These are phyloP conservation scores for Candida tammaniensis DNA, from an alignment of 805 yeast genomes.

Conservation along the genomic window DNA sequence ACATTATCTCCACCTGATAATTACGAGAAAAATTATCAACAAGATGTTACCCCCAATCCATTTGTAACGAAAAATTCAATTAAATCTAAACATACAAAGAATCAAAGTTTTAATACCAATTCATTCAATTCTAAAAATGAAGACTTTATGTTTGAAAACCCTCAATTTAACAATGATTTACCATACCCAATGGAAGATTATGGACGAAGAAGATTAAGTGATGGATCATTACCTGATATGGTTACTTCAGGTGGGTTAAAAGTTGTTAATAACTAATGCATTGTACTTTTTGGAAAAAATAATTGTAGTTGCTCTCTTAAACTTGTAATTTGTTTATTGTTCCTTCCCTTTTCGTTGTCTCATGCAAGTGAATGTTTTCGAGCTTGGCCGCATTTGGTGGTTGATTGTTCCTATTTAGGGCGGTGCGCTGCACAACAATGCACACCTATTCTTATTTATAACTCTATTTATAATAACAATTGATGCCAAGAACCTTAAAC, in stretches of 20 bases:
- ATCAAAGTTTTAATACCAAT: conserved; percentile 15
- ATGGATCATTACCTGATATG: conserved; percentile 55
- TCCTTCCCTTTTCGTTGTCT: no score
- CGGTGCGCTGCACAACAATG: no score
- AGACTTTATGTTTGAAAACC: conserved; percentile 18
- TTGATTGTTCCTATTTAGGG: no score
- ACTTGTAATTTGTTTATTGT: no score
- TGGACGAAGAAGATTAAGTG: conserved; percentile 51
- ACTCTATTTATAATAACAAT: no score
- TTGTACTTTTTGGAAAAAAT: no score
- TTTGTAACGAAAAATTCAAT: conserved; percentile 21
- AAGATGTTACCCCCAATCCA: conserved; percentile 19
- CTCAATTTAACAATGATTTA: conserved; percentile 8
- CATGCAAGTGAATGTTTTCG: no score
- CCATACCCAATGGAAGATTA: conserved; percentile 23
- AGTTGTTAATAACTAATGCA: conserved; percentile 40
- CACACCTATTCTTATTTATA: no score
- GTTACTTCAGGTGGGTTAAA: conserved; percentile 46
- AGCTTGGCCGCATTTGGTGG: no score
- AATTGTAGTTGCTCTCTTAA: no score
- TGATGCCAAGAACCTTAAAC: no score
- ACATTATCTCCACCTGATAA: conserved; percentile 26
- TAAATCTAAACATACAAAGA: conserved; percentile 15
- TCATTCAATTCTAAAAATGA: conserved; percentile 20
- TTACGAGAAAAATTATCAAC: conserved; percentile 14